Conservation (phyloP, 2,329 filamentous ascomycete species). For the Neofusicoccum parvum region DNA sequence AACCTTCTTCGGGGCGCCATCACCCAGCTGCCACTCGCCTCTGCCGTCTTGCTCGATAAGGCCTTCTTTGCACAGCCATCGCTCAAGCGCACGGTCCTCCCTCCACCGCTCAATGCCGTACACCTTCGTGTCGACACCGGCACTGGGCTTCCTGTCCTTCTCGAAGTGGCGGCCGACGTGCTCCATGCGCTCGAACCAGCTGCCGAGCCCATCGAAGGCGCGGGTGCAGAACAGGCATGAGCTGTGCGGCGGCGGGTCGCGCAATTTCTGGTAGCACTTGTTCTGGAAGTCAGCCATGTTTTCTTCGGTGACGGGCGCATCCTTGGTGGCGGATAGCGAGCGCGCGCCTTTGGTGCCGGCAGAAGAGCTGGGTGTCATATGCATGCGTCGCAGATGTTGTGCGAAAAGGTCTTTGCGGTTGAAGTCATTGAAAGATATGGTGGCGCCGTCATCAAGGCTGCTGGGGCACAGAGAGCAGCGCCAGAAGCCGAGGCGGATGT, state of each 20-base stretch:
- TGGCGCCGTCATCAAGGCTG: conserved; percentile 33
- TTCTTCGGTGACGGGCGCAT: conserved; percentile 46
- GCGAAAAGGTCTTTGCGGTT: conserved; percentile 92
- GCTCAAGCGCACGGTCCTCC: conserved; percentile 34
- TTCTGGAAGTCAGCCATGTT: conserved; percentile 59
- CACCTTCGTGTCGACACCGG: conserved; percentile 21
- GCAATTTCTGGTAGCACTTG: conserved; percentile 62
- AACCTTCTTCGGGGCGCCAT: conserved; percentile 26
- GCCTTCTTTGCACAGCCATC: conserved; percentile 43
- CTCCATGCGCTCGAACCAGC: conserved; percentile 85
- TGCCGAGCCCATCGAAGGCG: conserved; percentile 62
- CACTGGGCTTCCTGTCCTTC: conserved; percentile 42
- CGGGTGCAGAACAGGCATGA: conserved; percentile 67
- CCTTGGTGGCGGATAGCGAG: conserved; percentile 9
- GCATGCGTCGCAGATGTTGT: conserved; percentile 86
- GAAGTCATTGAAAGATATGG: conserved; percentile 63
- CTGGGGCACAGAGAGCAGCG: conserved; percentile 67
- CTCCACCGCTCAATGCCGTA: conserved; percentile 29
- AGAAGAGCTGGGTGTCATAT: conserved; percentile 54
- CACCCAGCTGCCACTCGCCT: conserved; percentile 37
- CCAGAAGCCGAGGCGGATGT: conserved; percentile 75
- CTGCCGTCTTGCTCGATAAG: conserved; percentile 35
- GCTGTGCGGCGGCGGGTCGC: conserved; percentile 63
- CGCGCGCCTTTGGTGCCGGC: conserved; percentile 40
- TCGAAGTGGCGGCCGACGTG: conserved; percentile 84